A percentile compares a stretch with the other conserved stretches of the same genome.
phyloP scores from a whole-genome alignment of 2,329 filamentous ascomycete species.

The Paraphaeosphaeria minitans region DNA sequence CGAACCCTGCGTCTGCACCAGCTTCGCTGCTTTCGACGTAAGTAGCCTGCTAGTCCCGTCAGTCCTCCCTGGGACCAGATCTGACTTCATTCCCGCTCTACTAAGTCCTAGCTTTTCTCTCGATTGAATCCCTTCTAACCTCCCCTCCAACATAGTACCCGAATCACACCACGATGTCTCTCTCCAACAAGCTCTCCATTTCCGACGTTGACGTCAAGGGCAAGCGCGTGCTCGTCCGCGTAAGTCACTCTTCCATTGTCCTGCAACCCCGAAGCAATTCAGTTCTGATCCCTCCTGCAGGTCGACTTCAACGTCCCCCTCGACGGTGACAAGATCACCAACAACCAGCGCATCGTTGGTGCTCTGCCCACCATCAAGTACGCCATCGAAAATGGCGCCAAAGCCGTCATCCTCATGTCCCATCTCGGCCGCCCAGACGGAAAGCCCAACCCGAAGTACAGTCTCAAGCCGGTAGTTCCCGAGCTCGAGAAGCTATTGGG shows the following conservation, averaged over 20 bases:
- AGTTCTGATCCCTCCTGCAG: slow-evolving; percentile 53
- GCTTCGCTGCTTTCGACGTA: slow-evolving; percentile 1
- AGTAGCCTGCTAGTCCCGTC: slow-evolving; percentile 1
- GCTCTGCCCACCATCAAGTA: slow-evolving; percentile 95
- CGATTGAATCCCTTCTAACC: slow-evolving; percentile 20
- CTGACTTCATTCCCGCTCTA: neutral
- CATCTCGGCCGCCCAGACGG: slow-evolving; percentile 96
- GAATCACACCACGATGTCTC: slow-evolving; percentile 71
- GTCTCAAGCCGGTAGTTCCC: slow-evolving; percentile 85
- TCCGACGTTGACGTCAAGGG: slow-evolving; percentile 95
- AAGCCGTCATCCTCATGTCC: slow-evolving; percentile 95
- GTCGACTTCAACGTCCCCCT: slow-evolving; percentile 99
- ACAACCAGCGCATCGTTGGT: slow-evolving; percentile 97
- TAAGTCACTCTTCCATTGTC: slow-evolving; percentile 57
- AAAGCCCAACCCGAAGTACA: slow-evolving; percentile 89
- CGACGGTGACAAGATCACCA: slow-evolving; percentile 90
- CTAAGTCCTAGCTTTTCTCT: neutral
- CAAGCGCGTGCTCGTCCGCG: slow-evolving; percentile 97
- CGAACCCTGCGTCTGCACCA: slow-evolving; percentile 12
- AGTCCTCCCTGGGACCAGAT: neutral
- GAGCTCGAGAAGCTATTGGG: slow-evolving; percentile 90
- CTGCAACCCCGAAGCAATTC: slow-evolving; percentile 7
- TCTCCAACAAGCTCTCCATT: slow-evolving; percentile 97
- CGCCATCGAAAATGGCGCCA: slow-evolving; percentile 86
- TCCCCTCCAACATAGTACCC: slow-evolving; percentile 23